Conservation (phyloP, 768 basidiomycete genomes). For the Mycena maculata region DNA sequence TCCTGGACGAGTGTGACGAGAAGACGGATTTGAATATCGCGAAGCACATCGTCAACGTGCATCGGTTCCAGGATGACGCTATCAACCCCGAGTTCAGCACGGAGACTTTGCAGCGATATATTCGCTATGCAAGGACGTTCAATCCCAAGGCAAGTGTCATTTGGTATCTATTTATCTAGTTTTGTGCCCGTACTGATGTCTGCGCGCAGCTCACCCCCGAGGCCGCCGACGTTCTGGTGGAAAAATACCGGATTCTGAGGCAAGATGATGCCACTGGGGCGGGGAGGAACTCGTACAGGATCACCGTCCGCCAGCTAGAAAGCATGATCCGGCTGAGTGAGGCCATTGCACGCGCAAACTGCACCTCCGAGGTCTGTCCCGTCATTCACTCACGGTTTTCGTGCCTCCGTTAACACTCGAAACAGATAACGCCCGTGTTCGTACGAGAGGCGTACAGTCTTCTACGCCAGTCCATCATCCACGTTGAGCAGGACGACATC, state of each 20-base stretch:
- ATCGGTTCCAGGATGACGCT: slow-evolving; percentile 94
- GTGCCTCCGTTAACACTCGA: neutral
- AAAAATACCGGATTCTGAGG: slow-evolving; percentile 92
- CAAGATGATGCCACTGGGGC: slow-evolving; percentile 93
- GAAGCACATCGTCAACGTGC: slow-evolving; percentile 96
- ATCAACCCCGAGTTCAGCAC: slow-evolving; percentile 98
- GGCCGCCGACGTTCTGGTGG: slow-evolving; percentile 92
- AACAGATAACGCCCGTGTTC: slow-evolving; percentile 90
- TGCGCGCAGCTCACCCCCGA: slow-evolving; percentile 83
- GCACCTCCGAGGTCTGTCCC: slow-evolving; percentile 88
- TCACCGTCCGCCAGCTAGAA: slow-evolving; percentile 97
- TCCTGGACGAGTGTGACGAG: slow-evolving; percentile 96
- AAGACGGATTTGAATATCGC: slow-evolving; percentile 94
- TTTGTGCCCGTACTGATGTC: slow-evolving; percentile 20
- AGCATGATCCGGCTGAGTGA: slow-evolving; percentile 98
- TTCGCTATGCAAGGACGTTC: slow-evolving; percentile 96
- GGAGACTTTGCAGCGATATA: slow-evolving; percentile 95
- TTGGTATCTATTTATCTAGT: neutral
- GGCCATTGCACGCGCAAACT: slow-evolving; percentile 97
- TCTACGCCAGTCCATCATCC: slow-evolving; percentile 96
- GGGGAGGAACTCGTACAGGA: slow-evolving; percentile 93
- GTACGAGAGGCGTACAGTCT: slow-evolving; percentile 96
- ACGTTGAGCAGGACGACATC: slow-evolving; percentile 98
- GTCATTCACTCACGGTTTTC: neutral
- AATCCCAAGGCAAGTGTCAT: slow-evolving; percentile 83